These are phyloP conservation scores for Thalassia testudinum DNA, from an alignment of 116 monocot genomes.

Conservation along the genomic window DNA sequence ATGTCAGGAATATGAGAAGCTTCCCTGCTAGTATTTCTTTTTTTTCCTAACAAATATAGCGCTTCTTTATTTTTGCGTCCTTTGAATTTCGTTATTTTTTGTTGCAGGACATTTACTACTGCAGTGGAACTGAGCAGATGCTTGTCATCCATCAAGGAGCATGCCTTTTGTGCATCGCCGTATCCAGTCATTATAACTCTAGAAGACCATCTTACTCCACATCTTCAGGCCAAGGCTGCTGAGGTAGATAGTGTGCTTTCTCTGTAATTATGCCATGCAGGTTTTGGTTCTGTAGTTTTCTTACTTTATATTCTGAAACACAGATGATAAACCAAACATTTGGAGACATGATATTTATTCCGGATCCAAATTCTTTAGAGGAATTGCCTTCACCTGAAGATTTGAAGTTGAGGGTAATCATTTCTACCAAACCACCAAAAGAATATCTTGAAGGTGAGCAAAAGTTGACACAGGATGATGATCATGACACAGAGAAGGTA, in stretches of 20 bases:
- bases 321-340: slow-evolving; percentile 66
- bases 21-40: too few species aligned
- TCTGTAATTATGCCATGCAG: too few species aligned
- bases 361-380: slow-evolving; percentile 23
- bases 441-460: slow-evolving; percentile 41
- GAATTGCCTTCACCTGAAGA: slow-evolving; percentile 70
- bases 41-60: too few species aligned
- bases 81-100: not conserved
- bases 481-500: not conserved
- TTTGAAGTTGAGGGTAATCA: slow-evolving; percentile 40
- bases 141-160: slow-evolving; percentile 58
- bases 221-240: slow-evolving; percentile 82
- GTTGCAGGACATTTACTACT: slow-evolving; percentile 64
- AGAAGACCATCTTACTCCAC: slow-evolving; percentile 78
- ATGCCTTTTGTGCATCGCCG: slow-evolving; percentile 57
- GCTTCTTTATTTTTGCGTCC: not conserved
- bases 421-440: slow-evolving; percentile 72
- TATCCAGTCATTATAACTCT: slow-evolving; percentile 78
- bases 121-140: slow-evolving; percentile 68
- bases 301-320: not conserved
- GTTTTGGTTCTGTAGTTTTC: not conserved
- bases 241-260: slow-evolving; percentile 25
- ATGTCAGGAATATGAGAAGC: too few species aligned
- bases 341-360: slow-evolving; percentile 65
- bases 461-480: not conserved